These are phyloP conservation scores for Gaeumannomyces sp. DNA, from an alignment of 2,329 filamentous ascomycete species.

Conservation along the genomic window DNA sequence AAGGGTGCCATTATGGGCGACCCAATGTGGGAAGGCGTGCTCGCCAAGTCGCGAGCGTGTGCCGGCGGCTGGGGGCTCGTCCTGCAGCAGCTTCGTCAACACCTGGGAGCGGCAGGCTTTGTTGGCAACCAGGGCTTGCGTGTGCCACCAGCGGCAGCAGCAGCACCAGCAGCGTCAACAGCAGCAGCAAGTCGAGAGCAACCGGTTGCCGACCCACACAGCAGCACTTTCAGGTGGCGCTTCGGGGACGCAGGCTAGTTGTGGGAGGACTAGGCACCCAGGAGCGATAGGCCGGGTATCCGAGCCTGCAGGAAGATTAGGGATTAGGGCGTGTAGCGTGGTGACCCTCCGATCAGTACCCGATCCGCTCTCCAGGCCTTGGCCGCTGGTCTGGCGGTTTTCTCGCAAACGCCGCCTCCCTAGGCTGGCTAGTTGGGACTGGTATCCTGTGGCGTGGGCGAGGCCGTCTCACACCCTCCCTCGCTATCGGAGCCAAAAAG, in stretches of 20 bases:
- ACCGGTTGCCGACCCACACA: constrained; percentile 8
- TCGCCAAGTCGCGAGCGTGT: constrained; percentile 24
- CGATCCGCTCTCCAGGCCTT: constrained; percentile 3
- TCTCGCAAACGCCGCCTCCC: constrained; percentile 2
- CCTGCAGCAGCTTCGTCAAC: constrained; percentile 17
- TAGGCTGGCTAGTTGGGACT: not conserved
- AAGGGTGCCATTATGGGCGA: constrained; percentile 50
- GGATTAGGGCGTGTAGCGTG: no score
- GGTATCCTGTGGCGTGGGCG: constrained; percentile 6
- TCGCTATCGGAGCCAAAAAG: not conserved
- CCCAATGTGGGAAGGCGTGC: constrained; percentile 29
- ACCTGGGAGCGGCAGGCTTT: constrained; percentile 11
- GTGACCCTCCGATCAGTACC: not conserved
- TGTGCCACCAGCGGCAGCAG: not conserved
- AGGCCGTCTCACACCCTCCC: not conserved
- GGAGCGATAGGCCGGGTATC: not conserved
- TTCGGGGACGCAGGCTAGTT: not conserved
- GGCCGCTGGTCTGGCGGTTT: not conserved
- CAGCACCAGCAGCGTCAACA: not conserved
- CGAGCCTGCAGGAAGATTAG: not conserved
- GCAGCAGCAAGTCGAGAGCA: not conserved
- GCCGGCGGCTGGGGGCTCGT: constrained; percentile 19
- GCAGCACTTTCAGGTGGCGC: not conserved
- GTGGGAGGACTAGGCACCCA: not conserved
- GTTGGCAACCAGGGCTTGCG: constrained; percentile 10